phyloP scores from a whole-genome alignment of 2,329 filamentous ascomycete genomes.

The Colletotrichum chlorophyti region DNA sequence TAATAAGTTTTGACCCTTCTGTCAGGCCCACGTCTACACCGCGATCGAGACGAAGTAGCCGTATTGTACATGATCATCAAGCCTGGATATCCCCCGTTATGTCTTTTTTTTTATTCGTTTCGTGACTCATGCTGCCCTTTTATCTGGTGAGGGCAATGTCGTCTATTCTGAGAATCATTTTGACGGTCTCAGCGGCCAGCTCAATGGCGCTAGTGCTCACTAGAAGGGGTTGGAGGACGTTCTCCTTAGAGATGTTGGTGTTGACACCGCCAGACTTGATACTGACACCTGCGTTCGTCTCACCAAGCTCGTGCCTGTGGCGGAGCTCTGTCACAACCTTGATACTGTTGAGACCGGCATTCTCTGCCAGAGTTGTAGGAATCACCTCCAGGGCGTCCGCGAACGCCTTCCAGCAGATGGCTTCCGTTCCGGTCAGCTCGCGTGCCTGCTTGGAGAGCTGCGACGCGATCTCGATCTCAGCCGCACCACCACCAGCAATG shows the following conservation, averaged over 20 bases:
- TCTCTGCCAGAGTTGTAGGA: conserved; percentile 95
- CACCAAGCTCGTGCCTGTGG: conserved; percentile 92
- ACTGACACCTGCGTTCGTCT: conserved; percentile 95
- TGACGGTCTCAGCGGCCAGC: conserved; percentile 96
- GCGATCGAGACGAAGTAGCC: conserved; percentile 25
- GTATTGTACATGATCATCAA: conserved; percentile 29
- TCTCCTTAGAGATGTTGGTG: conserved; percentile 95
- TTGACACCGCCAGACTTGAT: conserved; percentile 98
- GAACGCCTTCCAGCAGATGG: conserved; percentile 99
- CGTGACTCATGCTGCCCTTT: conserved; percentile 23
- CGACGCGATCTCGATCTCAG: conserved; percentile 95
- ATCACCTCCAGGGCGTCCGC: conserved; percentile 97
- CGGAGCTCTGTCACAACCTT: conserved; percentile 97
- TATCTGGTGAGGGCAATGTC: conserved; percentile 70
- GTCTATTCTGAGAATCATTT: conserved; percentile 81
- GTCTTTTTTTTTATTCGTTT: conserved; percentile 23
- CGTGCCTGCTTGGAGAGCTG: conserved; percentile 83
- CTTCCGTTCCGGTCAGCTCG: conserved; percentile 86
- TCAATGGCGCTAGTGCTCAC: conserved; percentile 98
- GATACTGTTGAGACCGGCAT: conserved; percentile 97
- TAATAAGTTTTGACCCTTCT: conserved; percentile 28
- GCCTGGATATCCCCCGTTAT: conserved; percentile 25
- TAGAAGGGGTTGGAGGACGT: conserved; percentile 92
- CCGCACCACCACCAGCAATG: conserved; percentile 94
- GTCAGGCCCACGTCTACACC: conserved; percentile 27